Base-by-base conservation (phyloP, 2,329 filamentous ascomycete genomes). In the Alternaria atra region DNA sequence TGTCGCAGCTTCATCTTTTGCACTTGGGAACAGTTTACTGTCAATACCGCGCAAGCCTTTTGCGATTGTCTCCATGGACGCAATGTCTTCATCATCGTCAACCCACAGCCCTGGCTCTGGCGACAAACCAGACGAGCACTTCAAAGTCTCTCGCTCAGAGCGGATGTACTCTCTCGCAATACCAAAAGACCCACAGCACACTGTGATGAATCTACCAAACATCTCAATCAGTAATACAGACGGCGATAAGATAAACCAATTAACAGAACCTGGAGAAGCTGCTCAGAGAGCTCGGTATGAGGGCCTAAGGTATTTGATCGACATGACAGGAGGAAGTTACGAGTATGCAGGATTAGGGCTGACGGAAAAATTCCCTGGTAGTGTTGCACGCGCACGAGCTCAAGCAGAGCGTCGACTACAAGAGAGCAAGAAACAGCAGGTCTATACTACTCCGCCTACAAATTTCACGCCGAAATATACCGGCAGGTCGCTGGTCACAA, bases 381-480 rank as follows among this genome's bases (percentile, higher is more conserved):
- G 58, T 56, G 39, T 60, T n/a, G 27, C 46, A 34, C 46, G 46
- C 15, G 58, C 25, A n/a, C 52, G 51, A 25, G 52, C 53, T 56
- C 23, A 50, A 12, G 52, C 52, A 30, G 37, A 44, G n/a, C 37
- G 20, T 40, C 52, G 52, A 40, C 20, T 60, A 37, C 52, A 43
- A n/a, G 10, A 7, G 17, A 25, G 17, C 23, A 32, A 42, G 43
- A 15, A 20, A 17, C 27, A 23, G 35, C 51, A 29, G 25, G 17
- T 5, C 8, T 12, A 42, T 42, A 25, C 39, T 25, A 25, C 43
- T 32, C n/a, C 29, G 27, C 15, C n/a, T 6, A 30, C 43, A n/a
- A 47, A 12, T 30, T 13, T 47, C 8, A 30, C 43, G n/a, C 15
- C 17, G 8, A n/a, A 4, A 20, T 23, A 47, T 13, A 29, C 43